Evolutionary conservation across 345 rosid species (phyloP).

Genomic region (Eucalyptus victrix): DNA sequence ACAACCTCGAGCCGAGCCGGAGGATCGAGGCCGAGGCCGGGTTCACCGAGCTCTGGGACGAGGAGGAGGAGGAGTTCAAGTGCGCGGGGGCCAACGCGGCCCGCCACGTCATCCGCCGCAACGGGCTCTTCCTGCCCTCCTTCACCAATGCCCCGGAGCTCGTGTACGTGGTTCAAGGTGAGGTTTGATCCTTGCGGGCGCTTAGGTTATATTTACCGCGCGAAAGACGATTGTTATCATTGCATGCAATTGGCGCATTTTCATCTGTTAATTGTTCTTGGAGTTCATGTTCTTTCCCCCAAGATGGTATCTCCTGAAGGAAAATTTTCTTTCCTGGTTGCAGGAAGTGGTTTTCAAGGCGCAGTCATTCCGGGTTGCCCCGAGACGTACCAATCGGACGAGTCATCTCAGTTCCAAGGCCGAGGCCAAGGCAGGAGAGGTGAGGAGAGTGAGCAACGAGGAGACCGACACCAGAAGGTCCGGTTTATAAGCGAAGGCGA

Average conservation of each 20-base stretch:
- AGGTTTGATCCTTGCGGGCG: neutral
- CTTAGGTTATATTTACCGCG: neutral
- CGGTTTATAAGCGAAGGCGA: slow-evolving; percentile 20
- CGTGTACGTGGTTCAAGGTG: slow-evolving; percentile 27
- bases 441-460: neutral
- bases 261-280: neutral
- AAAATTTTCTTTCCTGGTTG: neutral
- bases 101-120: slow-evolving; percentile 15
- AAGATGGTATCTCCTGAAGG: neutral
- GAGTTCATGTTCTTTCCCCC: neutral
- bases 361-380: slow-evolving; percentile 20
- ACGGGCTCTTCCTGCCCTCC: slow-evolving; percentile 28
- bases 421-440: neutral
- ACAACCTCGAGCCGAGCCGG: slow-evolving; percentile 14
- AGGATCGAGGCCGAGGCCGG: slow-evolving; percentile 19
- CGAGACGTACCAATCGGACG: slow-evolving; percentile 9
- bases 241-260: neutral
- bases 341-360: slow-evolving; percentile 22
- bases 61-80: slow-evolving; percentile 12
- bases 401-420: neutral
- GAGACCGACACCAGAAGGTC: slow-evolving; percentile 18
- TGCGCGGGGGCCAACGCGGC: slow-evolving; percentile 26
- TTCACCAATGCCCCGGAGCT: slow-evolving; percentile 18
- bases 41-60: slow-evolving; percentile 25
- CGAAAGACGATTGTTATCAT: neutral